These are phyloP conservation scores for Coemansia sp. DNA, from an alignment of 192 early-diverging fungal genomes.

Conservation along the genomic window DNA sequence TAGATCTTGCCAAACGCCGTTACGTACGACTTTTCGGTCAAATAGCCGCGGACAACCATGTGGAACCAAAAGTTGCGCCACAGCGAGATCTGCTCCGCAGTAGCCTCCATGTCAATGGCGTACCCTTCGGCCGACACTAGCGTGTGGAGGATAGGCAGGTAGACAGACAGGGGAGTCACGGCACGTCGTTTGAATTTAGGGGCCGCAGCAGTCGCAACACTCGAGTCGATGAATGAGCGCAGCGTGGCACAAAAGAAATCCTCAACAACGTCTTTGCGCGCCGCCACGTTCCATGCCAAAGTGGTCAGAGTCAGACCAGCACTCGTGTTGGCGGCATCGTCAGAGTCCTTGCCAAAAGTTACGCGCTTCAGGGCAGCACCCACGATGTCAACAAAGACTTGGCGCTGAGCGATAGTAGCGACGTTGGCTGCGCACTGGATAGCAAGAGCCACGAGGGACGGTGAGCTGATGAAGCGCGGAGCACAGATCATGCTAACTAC, in stretches of 20 bases:
- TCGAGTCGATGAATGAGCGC: constrained; percentile 45
- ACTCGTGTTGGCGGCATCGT: constrained; percentile 15
- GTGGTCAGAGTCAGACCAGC: constrained; percentile 29
- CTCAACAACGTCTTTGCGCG: constrained; percentile 27
- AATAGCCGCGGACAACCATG: constrained; percentile 76
- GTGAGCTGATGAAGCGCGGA: constrained; percentile 57
- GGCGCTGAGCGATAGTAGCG: constrained; percentile 60
- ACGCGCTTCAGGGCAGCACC: constrained; percentile 38
- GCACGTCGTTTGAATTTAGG: constrained; percentile 12
- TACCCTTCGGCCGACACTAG: constrained; percentile 65
- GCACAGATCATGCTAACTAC: constrained; percentile 70
- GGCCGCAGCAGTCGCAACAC: constrained; percentile 21
- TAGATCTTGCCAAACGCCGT: constrained; percentile 75
- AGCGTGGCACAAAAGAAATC: constrained; percentile 29
- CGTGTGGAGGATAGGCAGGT: constrained; percentile 64
- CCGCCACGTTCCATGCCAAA: constrained; percentile 30
- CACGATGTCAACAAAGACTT: constrained; percentile 66
- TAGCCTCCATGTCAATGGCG: constrained; percentile 58
- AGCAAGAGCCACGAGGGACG: constrained; percentile 55
- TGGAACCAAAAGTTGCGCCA: constrained; percentile 96
- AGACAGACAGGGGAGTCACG: constrained; percentile 45
- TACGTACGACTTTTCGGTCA: constrained; percentile 73
- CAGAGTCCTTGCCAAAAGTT: constrained; percentile 19
- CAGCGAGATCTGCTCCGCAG: constrained; percentile 65
- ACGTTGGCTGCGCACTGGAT: constrained; percentile 63